phyloP scores from a whole-genome alignment of 257 asterid genomes.

The Linderniella brevidens region DNA sequence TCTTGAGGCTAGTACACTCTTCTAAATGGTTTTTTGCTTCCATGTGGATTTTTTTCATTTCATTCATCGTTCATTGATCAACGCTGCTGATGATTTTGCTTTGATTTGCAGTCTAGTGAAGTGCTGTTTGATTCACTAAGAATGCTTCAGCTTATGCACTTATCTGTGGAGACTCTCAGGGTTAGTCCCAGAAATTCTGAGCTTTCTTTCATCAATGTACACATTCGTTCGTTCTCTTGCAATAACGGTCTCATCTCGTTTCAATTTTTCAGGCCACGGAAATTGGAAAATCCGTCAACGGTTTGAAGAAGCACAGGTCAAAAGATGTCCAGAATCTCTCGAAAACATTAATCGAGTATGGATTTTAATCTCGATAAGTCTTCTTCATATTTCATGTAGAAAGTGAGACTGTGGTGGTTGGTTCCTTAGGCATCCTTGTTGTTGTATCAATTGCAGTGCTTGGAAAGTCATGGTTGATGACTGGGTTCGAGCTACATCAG shows the following conservation, averaged over 20 bases:
- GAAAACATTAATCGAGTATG: conserved; percentile 33
- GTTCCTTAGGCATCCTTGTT: too few relatives aligned
- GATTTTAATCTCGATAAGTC: not conserved
- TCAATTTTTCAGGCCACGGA: conserved; percentile 31
- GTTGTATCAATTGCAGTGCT: conserved; percentile 40
- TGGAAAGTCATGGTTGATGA: conserved; percentile 75
- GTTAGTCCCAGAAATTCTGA: conserved; percentile 15
- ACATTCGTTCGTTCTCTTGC: not conserved
- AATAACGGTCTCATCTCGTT: not conserved
- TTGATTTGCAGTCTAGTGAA: conserved; percentile 34
- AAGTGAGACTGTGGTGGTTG: too few relatives aligned
- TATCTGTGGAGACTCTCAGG: conserved; percentile 72
- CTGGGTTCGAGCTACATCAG: conserved; percentile 40
- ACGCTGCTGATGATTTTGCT: not conserved
- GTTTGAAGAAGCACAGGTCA: conserved; percentile 33
- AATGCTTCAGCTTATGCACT: conserved; percentile 62
- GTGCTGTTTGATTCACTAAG: conserved; percentile 46
- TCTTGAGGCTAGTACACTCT: conserved; percentile 3
- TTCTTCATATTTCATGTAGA: too few relatives aligned
- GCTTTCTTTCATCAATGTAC: not conserved
- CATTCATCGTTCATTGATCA: not conserved
- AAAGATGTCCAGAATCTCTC: conserved; percentile 30
- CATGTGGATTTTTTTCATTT: too few relatives aligned
- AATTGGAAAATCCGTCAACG: conserved; percentile 39
- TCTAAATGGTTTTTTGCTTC: too few relatives aligned